Conservation (phyloP, 345 rosid species). For the Arabidopsis arenosa region DNA sequence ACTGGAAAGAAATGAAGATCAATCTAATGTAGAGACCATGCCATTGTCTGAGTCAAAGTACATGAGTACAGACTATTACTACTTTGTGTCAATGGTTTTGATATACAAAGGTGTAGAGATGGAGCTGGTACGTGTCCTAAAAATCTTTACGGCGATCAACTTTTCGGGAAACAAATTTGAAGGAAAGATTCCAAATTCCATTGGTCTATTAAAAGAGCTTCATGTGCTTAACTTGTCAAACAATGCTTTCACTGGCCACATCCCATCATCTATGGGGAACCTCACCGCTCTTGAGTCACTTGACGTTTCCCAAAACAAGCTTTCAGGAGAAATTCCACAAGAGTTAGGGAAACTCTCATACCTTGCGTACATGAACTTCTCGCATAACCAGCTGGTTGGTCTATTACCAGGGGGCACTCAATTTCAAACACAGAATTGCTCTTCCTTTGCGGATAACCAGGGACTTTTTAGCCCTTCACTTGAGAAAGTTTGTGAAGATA, state of each 20-base stretch:
- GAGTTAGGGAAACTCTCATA: constrained; percentile 12
- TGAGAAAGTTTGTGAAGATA: not conserved
- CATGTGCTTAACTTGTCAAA: no score
- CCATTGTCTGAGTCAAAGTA: not conserved
- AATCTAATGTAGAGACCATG: not conserved
- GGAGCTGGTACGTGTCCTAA: not conserved
- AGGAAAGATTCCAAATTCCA: no score
- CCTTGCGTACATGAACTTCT: constrained; percentile 29
- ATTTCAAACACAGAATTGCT: constrained; percentile 15
- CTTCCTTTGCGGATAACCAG: not conserved
- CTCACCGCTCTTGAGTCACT: constrained; percentile 20
- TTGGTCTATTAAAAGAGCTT: no score
- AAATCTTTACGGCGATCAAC: not conserved
- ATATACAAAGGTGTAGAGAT: not conserved
- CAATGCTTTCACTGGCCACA: constrained; percentile 30
- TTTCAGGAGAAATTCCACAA: constrained; percentile 38
- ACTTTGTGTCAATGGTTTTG: not conserved
- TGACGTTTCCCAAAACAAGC: constrained; percentile 34
- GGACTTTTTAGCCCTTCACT: not conserved
- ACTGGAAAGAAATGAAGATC: not conserved
- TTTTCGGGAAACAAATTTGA: constrained; percentile 21
- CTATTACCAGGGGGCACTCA: constrained; percentile 34
- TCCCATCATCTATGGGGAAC: constrained; percentile 38
- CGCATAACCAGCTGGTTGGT: constrained; percentile 32
- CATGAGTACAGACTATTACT: not conserved